Percentiles rank a stretch among this genome's conserved stretches.
Conservation (phyloP, 305 asterid species). For the Solanum hybrid region DNA sequence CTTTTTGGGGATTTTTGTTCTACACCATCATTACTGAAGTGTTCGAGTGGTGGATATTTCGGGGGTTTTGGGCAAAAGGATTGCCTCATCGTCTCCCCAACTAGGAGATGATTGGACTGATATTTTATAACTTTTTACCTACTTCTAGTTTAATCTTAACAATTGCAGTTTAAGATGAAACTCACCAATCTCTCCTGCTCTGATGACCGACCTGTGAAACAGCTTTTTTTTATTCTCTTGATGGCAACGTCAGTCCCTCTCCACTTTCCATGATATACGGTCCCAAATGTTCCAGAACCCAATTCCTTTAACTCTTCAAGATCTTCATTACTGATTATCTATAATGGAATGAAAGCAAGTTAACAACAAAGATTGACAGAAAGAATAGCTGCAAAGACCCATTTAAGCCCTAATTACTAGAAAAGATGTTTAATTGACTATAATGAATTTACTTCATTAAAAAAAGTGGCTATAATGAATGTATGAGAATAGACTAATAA, state of each 20-base stretch:
- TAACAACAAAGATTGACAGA: background rate
- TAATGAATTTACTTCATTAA: background rate
- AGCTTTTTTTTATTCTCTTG: constrained; percentile 83
- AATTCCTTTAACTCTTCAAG: constrained; percentile 89
- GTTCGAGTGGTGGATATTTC: background rate
- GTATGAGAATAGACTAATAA: background rate
- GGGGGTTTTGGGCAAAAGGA: background rate
- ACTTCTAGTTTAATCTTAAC: background rate
- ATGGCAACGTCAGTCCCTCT: constrained; percentile 97
- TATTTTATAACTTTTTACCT: background rate
- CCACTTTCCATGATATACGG: constrained; percentile 99
- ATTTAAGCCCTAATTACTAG: background rate
- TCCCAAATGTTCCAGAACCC: constrained; percentile 98
- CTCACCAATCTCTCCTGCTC: constrained; percentile 94
- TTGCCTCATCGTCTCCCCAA: background rate
- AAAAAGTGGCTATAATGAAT: background rate
- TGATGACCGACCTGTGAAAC: constrained; percentile 86
- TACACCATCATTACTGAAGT: background rate
- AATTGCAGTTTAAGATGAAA: background rate
- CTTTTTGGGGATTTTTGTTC: background rate
- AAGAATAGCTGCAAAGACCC: background rate
- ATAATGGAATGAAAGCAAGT: constrained; percentile 5
- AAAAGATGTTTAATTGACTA: background rate
- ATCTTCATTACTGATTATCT: constrained; percentile 77
- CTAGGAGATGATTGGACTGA: background rate